Evolutionary conservation across 495 filamentous ascomycete genomes (phyloP).

Genomic region (Cenococcum geophilum): DNA sequence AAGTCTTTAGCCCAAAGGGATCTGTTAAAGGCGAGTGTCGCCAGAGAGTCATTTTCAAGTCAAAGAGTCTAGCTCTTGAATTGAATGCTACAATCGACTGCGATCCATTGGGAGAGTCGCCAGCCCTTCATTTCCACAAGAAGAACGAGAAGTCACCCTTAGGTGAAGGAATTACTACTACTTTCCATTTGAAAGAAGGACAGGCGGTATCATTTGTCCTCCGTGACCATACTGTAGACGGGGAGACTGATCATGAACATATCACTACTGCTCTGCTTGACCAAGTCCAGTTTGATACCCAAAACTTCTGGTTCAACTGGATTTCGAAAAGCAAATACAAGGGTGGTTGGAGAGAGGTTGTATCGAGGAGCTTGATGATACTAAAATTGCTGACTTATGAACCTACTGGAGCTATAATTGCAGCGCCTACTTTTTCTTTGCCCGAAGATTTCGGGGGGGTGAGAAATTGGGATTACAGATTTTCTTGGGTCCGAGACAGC

Average conservation of each 20-base stretch:
- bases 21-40: conserved; percentile 41
- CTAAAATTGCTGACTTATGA: conserved; percentile 67
- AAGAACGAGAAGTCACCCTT: conserved; percentile 21
- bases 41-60: conserved; percentile 55
- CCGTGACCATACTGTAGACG: conserved; percentile 48
- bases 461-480: conserved; percentile 75
- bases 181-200: conserved; percentile 53
- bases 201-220: conserved; percentile 63
- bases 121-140: conserved; percentile 25
- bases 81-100: conserved; percentile 58
- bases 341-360: conserved; percentile 63
- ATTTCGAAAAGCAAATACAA: conserved; percentile 61
- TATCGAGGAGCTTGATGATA: conserved; percentile 61
- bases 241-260: conserved; percentile 9
- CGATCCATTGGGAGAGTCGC: conserved; percentile 48
- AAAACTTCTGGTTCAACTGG: conserved; percentile 64
- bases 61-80: conserved; percentile 51
- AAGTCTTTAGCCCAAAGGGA: conserved; percentile 38
- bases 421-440: conserved; percentile 58
- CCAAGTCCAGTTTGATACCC: conserved; percentile 58
- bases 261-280: conserved; percentile 42
- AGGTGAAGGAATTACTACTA: conserved; percentile 55
- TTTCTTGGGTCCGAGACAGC: conserved; percentile 67
- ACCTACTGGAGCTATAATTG: conserved; percentile 52
- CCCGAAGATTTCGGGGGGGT: conserved; percentile 65